A percentile compares a stretch with the other conserved stretches of the same genome.
These are phyloP conservation scores for Phytophthora constricta DNA, from an alignment of 352 stramenopile genomes.

Conservation along the genomic window DNA sequence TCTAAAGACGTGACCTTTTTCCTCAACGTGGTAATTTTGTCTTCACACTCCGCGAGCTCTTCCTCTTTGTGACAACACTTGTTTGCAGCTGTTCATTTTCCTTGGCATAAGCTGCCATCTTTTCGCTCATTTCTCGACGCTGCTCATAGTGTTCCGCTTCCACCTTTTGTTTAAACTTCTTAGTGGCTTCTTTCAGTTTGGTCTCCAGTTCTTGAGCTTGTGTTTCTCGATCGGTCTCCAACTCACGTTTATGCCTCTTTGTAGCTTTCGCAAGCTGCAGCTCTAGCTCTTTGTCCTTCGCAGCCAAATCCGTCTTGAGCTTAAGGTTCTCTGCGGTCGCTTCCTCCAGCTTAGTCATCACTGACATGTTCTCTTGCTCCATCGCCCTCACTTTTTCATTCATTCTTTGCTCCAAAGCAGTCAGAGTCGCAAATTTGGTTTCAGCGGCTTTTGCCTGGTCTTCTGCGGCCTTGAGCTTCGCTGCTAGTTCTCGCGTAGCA, in stretches of 20 bases:
- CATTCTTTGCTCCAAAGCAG: slow-evolving; percentile 18
- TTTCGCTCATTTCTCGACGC: slow-evolving; percentile 43
- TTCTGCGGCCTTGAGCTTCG: slow-evolving; percentile 11
- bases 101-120: slow-evolving; percentile 38
- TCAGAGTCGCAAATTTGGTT: slow-evolving; percentile 9
- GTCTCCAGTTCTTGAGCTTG: slow-evolving; percentile 24
- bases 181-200: slow-evolving; percentile 37
- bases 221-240: slow-evolving; percentile 16
- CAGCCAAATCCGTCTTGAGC: slow-evolving; percentile 22
- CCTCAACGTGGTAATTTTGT: slow-evolving; percentile 28
- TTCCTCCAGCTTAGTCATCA: slow-evolving; percentile 33
- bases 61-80: slow-evolving; percentile 22
- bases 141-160: slow-evolving; percentile 42
- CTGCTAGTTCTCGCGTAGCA: slow-evolving; percentile 25
- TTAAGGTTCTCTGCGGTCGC: slow-evolving; percentile 25
- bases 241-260: slow-evolving; percentile 15
- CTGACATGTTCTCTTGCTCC: slow-evolving; percentile 33
- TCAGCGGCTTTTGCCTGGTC: slow-evolving; percentile 8
- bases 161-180: slow-evolving; percentile 43
- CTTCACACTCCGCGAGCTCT: slow-evolving; percentile 29
- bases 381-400: slow-evolving; percentile 23
- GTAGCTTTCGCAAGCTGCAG: slow-evolving; percentile 27
- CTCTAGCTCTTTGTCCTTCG: slow-evolving; percentile 26
- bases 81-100: slow-evolving; percentile 35
- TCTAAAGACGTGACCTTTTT: slow-evolving; percentile 24